Conservation (phyloP, 83 land plant species). For the Larix sibirica region DNA sequence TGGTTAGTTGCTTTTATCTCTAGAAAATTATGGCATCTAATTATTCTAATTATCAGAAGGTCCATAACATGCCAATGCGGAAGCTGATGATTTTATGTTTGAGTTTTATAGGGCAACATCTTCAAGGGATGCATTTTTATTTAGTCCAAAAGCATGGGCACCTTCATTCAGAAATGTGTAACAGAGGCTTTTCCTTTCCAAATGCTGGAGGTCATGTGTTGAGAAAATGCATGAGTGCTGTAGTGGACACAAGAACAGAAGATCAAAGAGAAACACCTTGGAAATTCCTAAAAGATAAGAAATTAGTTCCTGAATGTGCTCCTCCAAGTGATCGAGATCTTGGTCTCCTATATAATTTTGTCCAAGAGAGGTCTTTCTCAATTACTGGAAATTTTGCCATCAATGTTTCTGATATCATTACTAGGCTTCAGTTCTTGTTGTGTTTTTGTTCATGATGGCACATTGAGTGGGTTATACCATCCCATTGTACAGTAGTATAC, state of each 20-base stretch:
- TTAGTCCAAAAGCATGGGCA: not conserved
- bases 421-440: not conserved
- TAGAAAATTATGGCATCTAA: not conserved
- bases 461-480: not conserved
- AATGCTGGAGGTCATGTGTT: slow-evolving; percentile 2
- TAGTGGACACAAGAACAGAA: not conserved
- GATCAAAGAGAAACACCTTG: not conserved
- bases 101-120: slow-evolving; percentile 4
- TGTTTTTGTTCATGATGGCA: not conserved
- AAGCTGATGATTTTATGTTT: not conserved
- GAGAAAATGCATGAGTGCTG: not conserved
- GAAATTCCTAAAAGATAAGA: slow-evolving; percentile 29
- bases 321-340: slow-evolving; percentile 59
- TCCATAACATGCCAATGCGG: too few species aligned
- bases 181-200: not conserved
- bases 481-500: not conserved
- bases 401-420: not conserved
- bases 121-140: not conserved
- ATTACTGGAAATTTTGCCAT: not conserved
- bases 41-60: not conserved
- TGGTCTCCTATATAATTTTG: slow-evolving; percentile 45
- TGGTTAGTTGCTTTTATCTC: not conserved
- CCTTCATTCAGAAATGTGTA: not conserved
- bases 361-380: slow-evolving; percentile 45
- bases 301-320: slow-evolving; percentile 52